Percentiles rank a stretch among this genome's conserved stretches.
phyloP scores from a whole-genome alignment of 2,329 filamentous ascomycete genomes.

The Botrytis deweyae region DNA sequence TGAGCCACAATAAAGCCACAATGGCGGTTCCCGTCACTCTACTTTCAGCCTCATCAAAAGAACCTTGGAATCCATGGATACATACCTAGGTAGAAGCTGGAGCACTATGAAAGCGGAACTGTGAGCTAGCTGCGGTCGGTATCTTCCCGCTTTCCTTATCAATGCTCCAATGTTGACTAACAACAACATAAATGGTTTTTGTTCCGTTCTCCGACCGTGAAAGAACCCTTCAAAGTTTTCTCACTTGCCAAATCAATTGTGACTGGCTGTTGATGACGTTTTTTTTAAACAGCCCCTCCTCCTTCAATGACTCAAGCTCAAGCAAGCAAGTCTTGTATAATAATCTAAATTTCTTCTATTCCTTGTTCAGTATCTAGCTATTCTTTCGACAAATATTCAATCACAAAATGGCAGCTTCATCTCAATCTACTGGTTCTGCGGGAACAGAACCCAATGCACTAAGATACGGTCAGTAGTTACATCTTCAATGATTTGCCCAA shows the following conservation, averaged over 20 bases:
- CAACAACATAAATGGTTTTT: background rate
- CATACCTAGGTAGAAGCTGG: too few species aligned
- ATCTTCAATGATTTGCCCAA: background rate
- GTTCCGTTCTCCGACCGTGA: background rate
- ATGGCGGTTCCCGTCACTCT: background rate
- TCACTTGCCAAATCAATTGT: background rate
- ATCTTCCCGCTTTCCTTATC: background rate
- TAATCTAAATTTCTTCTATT: background rate
- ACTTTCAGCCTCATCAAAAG: background rate
- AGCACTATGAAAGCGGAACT: background rate
- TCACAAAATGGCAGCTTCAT: slow-evolving; percentile 10
- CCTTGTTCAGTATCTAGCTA: background rate
- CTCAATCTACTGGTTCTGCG: background rate
- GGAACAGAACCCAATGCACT: background rate
- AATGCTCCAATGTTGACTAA: background rate
- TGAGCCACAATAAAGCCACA: background rate
- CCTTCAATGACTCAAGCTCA: background rate
- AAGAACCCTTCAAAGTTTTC: background rate
- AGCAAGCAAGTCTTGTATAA: background rate
- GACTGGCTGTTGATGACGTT: slow-evolving; percentile 18
- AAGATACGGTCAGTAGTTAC: slow-evolving; percentile 35
- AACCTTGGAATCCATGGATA: too few species aligned
- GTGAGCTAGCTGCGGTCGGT: background rate
- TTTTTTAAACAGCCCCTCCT: background rate
- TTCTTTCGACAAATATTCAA: background rate